phyloP scores from a whole-genome alignment of 1,284 basidiomycete genomes.

The Pseudozyma pruni region DNA sequence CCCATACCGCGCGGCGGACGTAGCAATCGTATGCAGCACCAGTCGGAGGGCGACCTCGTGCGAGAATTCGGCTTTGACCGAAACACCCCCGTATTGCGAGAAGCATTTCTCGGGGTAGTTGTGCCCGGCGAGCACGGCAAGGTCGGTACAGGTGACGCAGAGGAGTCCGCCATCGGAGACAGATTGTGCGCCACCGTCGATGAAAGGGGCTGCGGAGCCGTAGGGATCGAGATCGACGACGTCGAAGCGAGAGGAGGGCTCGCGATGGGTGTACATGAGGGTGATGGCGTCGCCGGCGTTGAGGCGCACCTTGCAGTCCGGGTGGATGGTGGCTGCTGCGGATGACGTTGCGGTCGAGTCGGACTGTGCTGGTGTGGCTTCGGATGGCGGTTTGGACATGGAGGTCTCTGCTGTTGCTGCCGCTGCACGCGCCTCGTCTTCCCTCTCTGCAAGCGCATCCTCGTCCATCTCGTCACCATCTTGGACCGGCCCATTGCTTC shows the following conservation, averaged over 20 bases:
- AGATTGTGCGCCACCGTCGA: slow-evolving; percentile 94
- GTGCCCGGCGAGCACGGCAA: slow-evolving; percentile 89
- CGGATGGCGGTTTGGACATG: slow-evolving; percentile 2
- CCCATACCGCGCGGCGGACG: slow-evolving; percentile 89
- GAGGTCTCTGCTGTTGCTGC: neutral
- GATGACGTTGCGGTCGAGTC: neutral
- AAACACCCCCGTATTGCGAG: slow-evolving; percentile 83
- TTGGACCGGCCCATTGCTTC: neutral
- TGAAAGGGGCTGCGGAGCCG: slow-evolving; percentile 94
- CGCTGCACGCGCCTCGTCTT: slow-evolving; percentile 22
- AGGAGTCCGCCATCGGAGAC: slow-evolving; percentile 84
- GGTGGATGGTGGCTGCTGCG: slow-evolving; percentile 48
- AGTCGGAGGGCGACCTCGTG: slow-evolving; percentile 77
- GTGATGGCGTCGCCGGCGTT: slow-evolving; percentile 69
- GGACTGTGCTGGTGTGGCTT: slow-evolving; percentile 3
- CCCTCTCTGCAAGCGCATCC: slow-evolving; percentile 29
- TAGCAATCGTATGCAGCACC: slow-evolving; percentile 84
- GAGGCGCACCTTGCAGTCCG: slow-evolving; percentile 62
- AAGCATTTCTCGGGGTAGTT: slow-evolving; percentile 86
- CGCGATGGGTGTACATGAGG: slow-evolving; percentile 89
- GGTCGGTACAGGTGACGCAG: slow-evolving; percentile 95
- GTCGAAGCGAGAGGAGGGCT: slow-evolving; percentile 80
- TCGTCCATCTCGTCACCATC: slow-evolving; percentile 22
- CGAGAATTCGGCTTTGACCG: slow-evolving; percentile 89
- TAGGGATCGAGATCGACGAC: slow-evolving; percentile 97